A percentile compares a stretch with the other conserved stretches of the same genome.
Conservation (phyloP, 2,329 filamentous ascomycete genomes). For the Ophiocordyceps camponoti-saundersi region DNA sequence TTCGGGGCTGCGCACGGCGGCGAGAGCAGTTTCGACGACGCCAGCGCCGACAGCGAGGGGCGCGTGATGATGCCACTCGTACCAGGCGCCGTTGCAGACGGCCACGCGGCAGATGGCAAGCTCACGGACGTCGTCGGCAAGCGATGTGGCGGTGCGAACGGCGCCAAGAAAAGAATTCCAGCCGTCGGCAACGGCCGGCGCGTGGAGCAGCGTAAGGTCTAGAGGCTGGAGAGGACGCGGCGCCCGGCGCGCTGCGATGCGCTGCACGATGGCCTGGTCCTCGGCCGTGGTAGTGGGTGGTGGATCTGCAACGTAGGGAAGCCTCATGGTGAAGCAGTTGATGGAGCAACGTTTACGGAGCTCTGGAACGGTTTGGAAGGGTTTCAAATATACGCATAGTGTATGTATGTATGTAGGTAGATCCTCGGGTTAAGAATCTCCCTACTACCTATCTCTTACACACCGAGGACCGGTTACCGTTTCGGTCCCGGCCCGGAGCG, state of each 20-base stretch:
- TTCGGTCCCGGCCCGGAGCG: neutral
- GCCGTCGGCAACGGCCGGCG: conserved; percentile 57
- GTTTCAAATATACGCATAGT: neutral
- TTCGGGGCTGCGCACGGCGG: conserved; percentile 17
- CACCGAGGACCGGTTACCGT: neutral
- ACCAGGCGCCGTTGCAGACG: conserved; percentile 65
- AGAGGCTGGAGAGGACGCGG: conserved; percentile 57
- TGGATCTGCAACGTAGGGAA: conserved; percentile 45
- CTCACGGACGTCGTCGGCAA: conserved; percentile 47
- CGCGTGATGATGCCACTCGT: conserved; percentile 69
- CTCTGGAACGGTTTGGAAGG: neutral
- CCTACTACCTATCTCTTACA: too few relatives aligned
- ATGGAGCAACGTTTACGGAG: neutral
- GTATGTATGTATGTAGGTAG: neutral
- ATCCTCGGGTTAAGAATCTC: neutral
- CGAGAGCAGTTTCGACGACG: conserved; percentile 33
- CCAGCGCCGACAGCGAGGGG: conserved; percentile 46
- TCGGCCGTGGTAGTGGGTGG: conserved; percentile 24
- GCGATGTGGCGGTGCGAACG: conserved; percentile 33
- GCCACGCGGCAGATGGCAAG: conserved; percentile 69
- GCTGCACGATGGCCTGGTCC: conserved; percentile 40
- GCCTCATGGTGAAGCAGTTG: conserved; percentile 33
- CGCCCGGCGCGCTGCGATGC: conserved; percentile 46
- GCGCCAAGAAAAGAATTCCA: conserved; percentile 56
- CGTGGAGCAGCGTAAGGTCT: conserved; percentile 62